phyloP scores from a whole-genome alignment of 495 filamentous ascomycete species.

The Xylaria telfairii region DNA sequence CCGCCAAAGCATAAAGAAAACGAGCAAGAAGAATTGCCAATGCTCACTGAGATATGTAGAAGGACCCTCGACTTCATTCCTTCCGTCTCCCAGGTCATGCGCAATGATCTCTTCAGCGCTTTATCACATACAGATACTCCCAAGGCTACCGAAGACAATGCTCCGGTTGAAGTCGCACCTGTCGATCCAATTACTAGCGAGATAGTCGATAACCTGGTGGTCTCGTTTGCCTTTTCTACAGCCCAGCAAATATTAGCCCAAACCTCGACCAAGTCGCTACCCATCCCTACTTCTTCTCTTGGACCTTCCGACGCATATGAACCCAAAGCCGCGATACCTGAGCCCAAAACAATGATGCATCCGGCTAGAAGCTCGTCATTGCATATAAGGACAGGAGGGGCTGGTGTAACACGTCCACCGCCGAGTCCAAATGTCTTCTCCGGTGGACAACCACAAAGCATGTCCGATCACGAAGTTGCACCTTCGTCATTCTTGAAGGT shows the following conservation, averaged over 20 bases:
- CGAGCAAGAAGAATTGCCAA: conserved; percentile 74
- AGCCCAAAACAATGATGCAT: conserved; percentile 69
- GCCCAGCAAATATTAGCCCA: conserved; percentile 78
- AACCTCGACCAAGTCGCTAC: conserved; percentile 71
- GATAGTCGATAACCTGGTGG: conserved; percentile 80
- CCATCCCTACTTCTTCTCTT: conserved; percentile 67
- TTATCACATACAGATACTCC: conserved; percentile 38
- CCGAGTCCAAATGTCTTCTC: conserved; percentile 56
- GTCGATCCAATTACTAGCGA: conserved; percentile 49
- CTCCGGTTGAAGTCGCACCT: conserved; percentile 3
- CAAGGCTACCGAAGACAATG: conserved; percentile 33
- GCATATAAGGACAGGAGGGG: conserved; percentile 35
- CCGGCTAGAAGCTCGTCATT: conserved; percentile 63
- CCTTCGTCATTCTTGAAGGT: conserved; percentile 57
- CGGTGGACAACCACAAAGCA: conserved; percentile 30
- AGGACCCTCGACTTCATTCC: conserved; percentile 82
- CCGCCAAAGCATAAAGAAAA: conserved; percentile 52
- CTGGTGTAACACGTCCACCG: conserved; percentile 41
- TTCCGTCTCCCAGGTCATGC: conserved; percentile 74
- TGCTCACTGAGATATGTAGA: conserved; percentile 80
- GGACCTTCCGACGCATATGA: conserved; percentile 52
- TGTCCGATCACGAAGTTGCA: conserved; percentile 39
- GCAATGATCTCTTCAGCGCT: conserved; percentile 70
- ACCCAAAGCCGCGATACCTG: conserved; percentile 59
- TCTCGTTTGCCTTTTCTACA: conserved; percentile 83